A percentile compares a stretch with the other conserved stretches of the same genome.
phyloP scores from a whole-genome alignment of 1,284 basidiomycete genomes.

The Malassezia restricta region DNA sequence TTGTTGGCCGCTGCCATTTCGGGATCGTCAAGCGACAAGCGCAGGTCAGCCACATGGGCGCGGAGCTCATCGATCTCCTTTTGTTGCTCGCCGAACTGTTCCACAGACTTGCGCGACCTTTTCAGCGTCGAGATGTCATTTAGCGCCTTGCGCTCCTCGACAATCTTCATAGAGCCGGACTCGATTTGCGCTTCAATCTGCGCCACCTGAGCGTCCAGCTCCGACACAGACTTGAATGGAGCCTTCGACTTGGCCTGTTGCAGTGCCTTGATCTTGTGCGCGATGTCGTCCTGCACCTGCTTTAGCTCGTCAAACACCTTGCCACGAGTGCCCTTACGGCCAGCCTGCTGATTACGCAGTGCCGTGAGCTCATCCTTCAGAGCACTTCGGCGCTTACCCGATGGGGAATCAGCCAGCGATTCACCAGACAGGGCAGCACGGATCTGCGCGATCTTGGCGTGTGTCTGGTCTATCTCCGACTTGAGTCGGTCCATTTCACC shows the following conservation, averaged over 20 bases:
- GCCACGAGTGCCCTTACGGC: slow-evolving; percentile 61
- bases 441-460: slow-evolving; percentile 49
- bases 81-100: slow-evolving; percentile 51
- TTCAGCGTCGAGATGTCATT: slow-evolving; percentile 66
- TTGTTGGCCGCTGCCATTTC: slow-evolving; percentile 71
- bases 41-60: slow-evolving; percentile 62
- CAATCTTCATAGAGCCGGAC: slow-evolving; percentile 79
- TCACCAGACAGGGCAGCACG: slow-evolving; percentile 54
- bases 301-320: slow-evolving; percentile 76
- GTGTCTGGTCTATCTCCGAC: slow-evolving; percentile 32
- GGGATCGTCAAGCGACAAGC: slow-evolving; percentile 77
- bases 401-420: slow-evolving; percentile 45
- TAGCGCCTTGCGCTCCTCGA: slow-evolving; percentile 88
- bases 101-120: slow-evolving; percentile 33
- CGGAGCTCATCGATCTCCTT: slow-evolving; percentile 71
- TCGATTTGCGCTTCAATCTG: slow-evolving; percentile 72
- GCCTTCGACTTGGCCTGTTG: slow-evolving; percentile 69
- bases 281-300: slow-evolving; percentile 63
- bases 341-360: slow-evolving; percentile 68
- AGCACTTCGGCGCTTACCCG: slow-evolving; percentile 60
- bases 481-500: slow-evolving; percentile 38
- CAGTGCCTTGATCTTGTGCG: slow-evolving; percentile 84
- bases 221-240: slow-evolving; percentile 71
- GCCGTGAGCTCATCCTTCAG: slow-evolving; percentile 72
- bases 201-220: slow-evolving; percentile 69